Evolutionary conservation across 1,284 basidiomycete genomes (phyloP).

Genomic region (Fistulina hepatica): DNA sequence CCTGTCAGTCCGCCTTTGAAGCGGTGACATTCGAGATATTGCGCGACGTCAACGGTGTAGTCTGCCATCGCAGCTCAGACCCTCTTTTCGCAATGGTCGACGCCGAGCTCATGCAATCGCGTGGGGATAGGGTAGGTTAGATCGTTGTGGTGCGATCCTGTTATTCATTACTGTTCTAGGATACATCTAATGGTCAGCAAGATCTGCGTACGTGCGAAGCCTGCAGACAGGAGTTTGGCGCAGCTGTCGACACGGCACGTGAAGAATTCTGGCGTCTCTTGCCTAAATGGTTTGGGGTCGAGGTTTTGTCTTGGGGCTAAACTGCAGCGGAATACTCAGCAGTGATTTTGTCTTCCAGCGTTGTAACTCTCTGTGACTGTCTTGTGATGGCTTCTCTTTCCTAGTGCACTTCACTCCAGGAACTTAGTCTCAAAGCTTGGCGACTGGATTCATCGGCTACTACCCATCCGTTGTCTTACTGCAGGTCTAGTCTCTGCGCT

Average conservation of each 20-base stretch:
- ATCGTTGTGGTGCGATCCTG: too few species aligned
- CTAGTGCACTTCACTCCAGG: too few species aligned
- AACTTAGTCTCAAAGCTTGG: too few species aligned
- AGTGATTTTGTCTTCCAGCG: not conserved
- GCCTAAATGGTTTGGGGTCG: slow-evolving; percentile 55
- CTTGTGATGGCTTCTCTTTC: too few species aligned
- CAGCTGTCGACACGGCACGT: slow-evolving; percentile 42
- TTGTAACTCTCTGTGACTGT: not conserved
- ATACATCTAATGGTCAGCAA: too few species aligned
- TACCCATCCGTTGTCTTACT: too few species aligned
- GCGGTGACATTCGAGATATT: slow-evolving; percentile 59
- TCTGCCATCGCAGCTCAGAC: slow-evolving; percentile 53
- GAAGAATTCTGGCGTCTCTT: slow-evolving; percentile 54
- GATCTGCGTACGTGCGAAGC: slow-evolving; percentile 56
- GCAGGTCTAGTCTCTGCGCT: too few species aligned
- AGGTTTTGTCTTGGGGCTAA: slow-evolving; percentile 40
- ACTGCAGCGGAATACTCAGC: not conserved
- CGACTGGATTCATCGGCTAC: too few species aligned
- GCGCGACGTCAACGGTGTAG: slow-evolving; percentile 56
- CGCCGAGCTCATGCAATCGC: slow-evolving; percentile 49
- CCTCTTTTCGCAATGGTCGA: slow-evolving; percentile 59
- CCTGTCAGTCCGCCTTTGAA: slow-evolving; percentile 61
- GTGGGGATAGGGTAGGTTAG: slow-evolving; percentile 31
- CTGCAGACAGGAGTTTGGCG: slow-evolving; percentile 49
- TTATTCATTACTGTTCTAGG: too few species aligned